Percentiles rank a stretch among this genome's conserved stretches.
Evolutionary conservation across 441 rosid genomes (phyloP).

Genomic region (Arabidopsis hybrid): DNA sequence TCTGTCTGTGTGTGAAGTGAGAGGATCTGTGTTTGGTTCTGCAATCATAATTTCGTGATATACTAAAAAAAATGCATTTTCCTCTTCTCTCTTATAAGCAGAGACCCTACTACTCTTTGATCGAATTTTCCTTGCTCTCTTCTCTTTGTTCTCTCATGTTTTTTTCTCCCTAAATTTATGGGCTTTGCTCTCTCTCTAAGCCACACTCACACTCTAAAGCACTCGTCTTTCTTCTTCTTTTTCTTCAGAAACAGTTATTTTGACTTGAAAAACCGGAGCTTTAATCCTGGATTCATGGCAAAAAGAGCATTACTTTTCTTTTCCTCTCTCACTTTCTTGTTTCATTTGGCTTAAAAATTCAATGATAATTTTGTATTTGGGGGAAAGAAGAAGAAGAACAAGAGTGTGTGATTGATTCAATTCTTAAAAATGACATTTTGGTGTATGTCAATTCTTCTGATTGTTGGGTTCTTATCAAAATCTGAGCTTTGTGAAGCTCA

Average conservation of each 20-base stretch:
- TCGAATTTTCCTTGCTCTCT: conserved; percentile 26
- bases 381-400: conserved; percentile 22
- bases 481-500: conserved; percentile 54
- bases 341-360: conserved; percentile 1
- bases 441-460: conserved; percentile 51
- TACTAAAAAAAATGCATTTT: conserved; percentile 21
- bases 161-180: conserved; percentile 37
- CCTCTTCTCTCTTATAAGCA: conserved; percentile 28
- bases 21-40: conserved; percentile 49
- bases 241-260: conserved; percentile 22
- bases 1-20: conserved; percentile 28
- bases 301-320: conserved; percentile 31
- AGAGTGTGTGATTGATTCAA: conserved; percentile 42
- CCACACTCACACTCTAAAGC: conserved; percentile 38
- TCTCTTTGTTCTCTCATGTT: conserved; percentile 33
- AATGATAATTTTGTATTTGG: conserved; percentile 37
- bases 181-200: conserved; percentile 41
- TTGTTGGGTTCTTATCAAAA: conserved; percentile 61
- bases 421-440: conserved; percentile 53
- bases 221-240: conserved; percentile 2
- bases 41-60: conserved; percentile 43
- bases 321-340: conserved; percentile 22
- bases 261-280: conserved; percentile 40
- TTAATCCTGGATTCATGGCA: conserved; percentile 41
- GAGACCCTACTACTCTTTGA: conserved; percentile 34